phyloP scores from a whole-genome alignment of 140 eudicot genomes.

The Eryngium alpinum region DNA sequence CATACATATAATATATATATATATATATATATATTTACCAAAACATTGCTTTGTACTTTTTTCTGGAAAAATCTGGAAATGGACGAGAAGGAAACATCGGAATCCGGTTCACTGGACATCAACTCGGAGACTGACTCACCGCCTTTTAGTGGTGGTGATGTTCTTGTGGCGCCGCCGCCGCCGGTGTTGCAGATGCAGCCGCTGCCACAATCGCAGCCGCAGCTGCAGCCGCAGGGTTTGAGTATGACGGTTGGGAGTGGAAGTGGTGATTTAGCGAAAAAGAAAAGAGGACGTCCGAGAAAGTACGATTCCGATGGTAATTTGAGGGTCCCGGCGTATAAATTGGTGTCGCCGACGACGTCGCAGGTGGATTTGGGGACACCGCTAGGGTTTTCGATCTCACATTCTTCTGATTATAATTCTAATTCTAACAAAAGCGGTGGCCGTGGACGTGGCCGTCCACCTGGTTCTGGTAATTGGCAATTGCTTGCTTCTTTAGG shows the following conservation, averaged over 20 bases:
- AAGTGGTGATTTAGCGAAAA: conserved; percentile 29
- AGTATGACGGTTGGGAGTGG: conserved; percentile 18
- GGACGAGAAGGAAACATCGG: conserved; percentile 44
- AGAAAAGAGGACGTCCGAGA: conserved; percentile 60
- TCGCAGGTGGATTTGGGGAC: conserved; percentile 13
- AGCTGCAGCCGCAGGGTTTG: conserved; percentile 19
- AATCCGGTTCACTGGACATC: conserved; percentile 35
- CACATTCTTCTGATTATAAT: conserved; percentile 17
- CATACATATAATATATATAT: too few species aligned
- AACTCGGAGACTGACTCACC: conserved; percentile 41
- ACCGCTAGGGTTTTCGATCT: conserved; percentile 34
- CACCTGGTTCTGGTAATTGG: conserved; percentile 39
- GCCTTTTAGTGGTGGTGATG: conserved; percentile 14
- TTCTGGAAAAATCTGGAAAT: conserved; percentile 13
- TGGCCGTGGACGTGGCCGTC: conserved; percentile 30
- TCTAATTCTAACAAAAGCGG: conserved; percentile 33
- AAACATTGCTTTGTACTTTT: background rate
- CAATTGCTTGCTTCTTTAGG: conserved; percentile 38
- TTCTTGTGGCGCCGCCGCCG: background rate
- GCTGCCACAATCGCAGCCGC: background rate
- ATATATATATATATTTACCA: background rate
- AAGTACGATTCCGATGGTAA: conserved; percentile 61
- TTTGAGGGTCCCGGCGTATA: conserved; percentile 24
- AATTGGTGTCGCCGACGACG: conserved; percentile 10
- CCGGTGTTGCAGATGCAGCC: conserved; percentile 6